Evolutionary conservation across 108 stramenopile genomes (phyloP), one percentile per base, ranked within the genome.

Genomic region (Fistulifera solaris): DNA sequence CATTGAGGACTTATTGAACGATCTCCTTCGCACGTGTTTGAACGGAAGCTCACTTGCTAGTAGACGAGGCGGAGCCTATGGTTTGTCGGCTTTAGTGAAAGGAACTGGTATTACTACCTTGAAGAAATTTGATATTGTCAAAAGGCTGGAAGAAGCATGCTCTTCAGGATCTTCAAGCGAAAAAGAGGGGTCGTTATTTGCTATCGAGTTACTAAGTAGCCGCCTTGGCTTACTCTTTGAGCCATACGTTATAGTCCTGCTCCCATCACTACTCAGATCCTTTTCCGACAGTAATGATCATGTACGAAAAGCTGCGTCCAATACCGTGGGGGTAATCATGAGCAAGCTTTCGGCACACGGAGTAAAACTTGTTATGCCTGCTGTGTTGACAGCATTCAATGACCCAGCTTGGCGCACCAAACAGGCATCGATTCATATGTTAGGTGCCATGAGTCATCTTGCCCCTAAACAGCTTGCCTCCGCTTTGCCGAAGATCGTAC

Each of bases 381-480:
- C 96, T 17, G 94, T 99, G 22, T 78, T 99, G 14, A 77, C 79
- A 39, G 91, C 94, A 11, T 88, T 96, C 52, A 80, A 94, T 44
- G 95, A 98, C 46, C 70, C 82, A 11, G 76, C 96, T 25, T 99
- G 99, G 99, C 66, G 97, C 58, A 96, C 94, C 93, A 97, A 98
- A 56, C 86, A 92, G 52, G 99, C 95, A 15, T 83, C 93, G 40
- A 95, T 98, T 52, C 74, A 83, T 48, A 92, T 99, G 88, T 73
- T 99, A 41, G 99, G 99, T 38, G 76, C 87, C 52, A 99, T 98
- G 96, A 92, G 95, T 49, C 86, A 92, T 54, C 93, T 94, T 61
- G 97, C 96, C 19, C 97, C 97, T 5, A 97, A 96, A 71, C 99
- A 99, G 66, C 87, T 99, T 10, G 92, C 95, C 8, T 62, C 71